A percentile compares a stretch with the other conserved stretches of the same genome.
Evolutionary conservation across 176 grass and related monocot species (phyloP).

Genomic region (Lolium multiflorum): DNA sequence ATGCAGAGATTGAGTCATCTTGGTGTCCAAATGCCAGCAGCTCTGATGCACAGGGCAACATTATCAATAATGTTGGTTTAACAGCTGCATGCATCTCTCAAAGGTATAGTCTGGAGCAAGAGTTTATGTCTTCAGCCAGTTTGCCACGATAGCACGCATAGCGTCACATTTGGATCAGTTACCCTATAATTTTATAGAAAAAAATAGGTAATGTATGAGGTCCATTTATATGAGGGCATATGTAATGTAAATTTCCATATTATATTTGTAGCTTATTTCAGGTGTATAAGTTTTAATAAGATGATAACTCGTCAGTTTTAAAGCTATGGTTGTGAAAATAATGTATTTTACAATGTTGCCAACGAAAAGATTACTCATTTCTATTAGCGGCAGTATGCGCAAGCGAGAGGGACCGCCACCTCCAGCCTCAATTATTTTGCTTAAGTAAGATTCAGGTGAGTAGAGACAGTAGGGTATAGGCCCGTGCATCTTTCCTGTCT

Average conservation of each 20-base stretch:
- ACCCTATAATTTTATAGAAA: neutral
- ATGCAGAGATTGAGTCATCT: conserved; percentile 27
- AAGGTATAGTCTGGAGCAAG: conserved; percentile 40
- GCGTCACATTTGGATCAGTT: neutral
- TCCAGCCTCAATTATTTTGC: no score
- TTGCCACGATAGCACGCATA: neutral
- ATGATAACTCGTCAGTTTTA: neutral
- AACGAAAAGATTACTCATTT: neutral
- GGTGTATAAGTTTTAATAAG: neutral
- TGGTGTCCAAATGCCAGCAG: neutral
- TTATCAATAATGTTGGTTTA: neutral
- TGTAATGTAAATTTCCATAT: neutral
- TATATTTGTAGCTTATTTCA: neutral
- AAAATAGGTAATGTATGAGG: neutral
- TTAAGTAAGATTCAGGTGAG: no score
- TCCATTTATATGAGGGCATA: neutral
- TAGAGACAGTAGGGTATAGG: no score
- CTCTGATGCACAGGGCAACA: neutral
- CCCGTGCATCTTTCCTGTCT: no score
- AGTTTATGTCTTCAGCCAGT: neutral
- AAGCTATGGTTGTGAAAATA: neutral
- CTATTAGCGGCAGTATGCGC: no score
- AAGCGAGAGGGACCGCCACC: no score
- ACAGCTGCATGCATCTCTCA: neutral
- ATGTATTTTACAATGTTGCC: neutral